Evolutionary conservation across 2,329 filamentous ascomycete genomes (phyloP).

Genomic region (Xylaria sp.): DNA sequence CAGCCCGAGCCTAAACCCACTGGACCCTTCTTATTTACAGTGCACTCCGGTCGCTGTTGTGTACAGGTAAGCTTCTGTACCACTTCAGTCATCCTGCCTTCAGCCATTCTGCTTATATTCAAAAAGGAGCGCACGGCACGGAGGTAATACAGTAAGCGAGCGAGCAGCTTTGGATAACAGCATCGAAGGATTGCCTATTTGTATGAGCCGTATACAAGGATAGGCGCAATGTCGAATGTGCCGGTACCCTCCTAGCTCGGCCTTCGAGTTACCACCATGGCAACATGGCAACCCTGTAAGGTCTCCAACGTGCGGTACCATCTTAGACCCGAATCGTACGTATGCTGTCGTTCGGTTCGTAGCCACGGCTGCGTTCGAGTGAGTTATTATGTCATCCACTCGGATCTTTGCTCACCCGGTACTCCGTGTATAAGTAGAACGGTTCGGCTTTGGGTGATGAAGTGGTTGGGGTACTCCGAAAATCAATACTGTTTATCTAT

Average conservation of each 20-base stretch:
- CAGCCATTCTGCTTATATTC: neutral
- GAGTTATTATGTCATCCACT: neutral
- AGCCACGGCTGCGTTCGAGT: neutral
- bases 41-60: neutral
- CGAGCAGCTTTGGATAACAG: neutral
- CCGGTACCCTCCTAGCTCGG: neutral
- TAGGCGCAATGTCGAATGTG: neutral
- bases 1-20: neutral
- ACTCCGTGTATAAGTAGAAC: conserved; percentile 10
- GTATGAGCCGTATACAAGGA: neutral
- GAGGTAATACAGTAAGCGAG: neutral
- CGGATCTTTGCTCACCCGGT: conserved; percentile 21
- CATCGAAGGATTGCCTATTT: neutral
- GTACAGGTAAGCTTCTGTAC: neutral
- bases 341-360: neutral
- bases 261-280: neutral
- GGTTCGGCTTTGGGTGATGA: conserved; percentile 2
- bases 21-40: conserved; percentile 17
- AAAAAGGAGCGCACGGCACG: neutral
- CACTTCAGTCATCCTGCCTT: neutral
- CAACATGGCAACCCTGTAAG: neutral
- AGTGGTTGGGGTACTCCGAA: conserved; percentile 12
- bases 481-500: conserved; percentile 20
- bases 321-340: neutral
- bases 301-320: neutral